Conservation (phyloP, 2,329 filamentous ascomycete species). For the Trichoderma sp. region DNA sequence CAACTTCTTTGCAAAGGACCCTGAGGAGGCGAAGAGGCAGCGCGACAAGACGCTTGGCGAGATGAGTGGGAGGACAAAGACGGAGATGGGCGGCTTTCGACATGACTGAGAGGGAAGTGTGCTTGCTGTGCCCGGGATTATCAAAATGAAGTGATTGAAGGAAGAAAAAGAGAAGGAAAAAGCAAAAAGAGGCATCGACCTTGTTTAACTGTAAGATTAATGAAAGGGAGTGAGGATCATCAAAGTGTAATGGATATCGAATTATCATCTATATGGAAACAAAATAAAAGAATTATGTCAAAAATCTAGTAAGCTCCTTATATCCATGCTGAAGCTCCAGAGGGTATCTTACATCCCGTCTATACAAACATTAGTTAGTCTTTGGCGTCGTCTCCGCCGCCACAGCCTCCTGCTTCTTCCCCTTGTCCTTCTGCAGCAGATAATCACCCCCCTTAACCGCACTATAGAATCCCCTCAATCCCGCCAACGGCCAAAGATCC, state of each 20-base stretch:
- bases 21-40: constrained; percentile 26
- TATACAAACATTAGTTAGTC: constrained; percentile 1
- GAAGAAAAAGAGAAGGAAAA: not conserved
- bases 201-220: not conserved
- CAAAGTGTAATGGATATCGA: constrained; percentile 16
- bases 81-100: constrained; percentile 39
- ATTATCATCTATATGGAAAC: not conserved
- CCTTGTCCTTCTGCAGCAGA: constrained; percentile 45
- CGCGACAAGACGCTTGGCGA: constrained; percentile 35
- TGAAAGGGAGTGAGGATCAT: not conserved
- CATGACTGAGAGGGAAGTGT: constrained; percentile 33
- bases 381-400: not conserved
- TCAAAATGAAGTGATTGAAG: not conserved
- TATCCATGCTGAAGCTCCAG: not conserved
- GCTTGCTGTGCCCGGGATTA: constrained; percentile 18
- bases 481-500: constrained; percentile 48
- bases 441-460: constrained; percentile 53
- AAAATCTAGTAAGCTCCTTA: constrained; percentile 10
- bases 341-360: constrained; percentile 7
- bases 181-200: not conserved
- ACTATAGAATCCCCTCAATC: constrained; percentile 52
- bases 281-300: not conserved
- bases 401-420: constrained; percentile 19
- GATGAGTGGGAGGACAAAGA: constrained; percentile 40
- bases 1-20: constrained; percentile 37